A percentile compares a stretch with the other conserved stretches of the same genome.
phyloP scores from a whole-genome alignment of 805 yeast genomes.

The Sugiyamaella lignohabitans region DNA sequence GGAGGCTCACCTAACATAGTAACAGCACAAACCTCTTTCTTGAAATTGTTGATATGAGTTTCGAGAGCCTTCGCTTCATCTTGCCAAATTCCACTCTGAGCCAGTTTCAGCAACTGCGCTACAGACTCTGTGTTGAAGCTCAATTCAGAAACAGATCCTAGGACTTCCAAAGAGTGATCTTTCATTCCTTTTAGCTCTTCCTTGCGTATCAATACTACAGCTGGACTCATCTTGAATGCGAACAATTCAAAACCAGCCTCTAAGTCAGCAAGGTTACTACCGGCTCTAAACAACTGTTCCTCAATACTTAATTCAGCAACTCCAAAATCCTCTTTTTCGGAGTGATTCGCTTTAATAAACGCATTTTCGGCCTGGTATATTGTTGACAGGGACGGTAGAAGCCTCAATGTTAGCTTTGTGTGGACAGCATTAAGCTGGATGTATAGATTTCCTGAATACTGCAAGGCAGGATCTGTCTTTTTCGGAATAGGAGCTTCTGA shows the following conservation, averaged over 20 bases:
- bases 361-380: not conserved
- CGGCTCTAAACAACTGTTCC: not conserved
- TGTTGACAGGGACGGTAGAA: not conserved
- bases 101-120: not conserved
- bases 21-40: not conserved
- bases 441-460: not conserved
- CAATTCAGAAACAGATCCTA: not conserved
- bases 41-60: not conserved
- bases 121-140: not conserved
- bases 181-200: not conserved
- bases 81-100: not conserved
- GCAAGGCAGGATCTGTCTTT: not conserved
- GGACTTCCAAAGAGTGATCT: constrained; percentile 1
- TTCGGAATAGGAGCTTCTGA: not conserved
- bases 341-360: not conserved
- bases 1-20: too few relatives aligned
- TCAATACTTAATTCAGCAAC: not conserved
- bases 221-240: not conserved
- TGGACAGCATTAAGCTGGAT: not conserved
- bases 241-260: not conserved
- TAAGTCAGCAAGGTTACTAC: not conserved
- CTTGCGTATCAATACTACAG: not conserved
- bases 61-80: not conserved
- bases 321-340: not conserved
- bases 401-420: not conserved